Evolutionary conservation across 495 filamentous ascomycete genomes (phyloP).

Genomic region (Delitschia confertaspora): DNA sequence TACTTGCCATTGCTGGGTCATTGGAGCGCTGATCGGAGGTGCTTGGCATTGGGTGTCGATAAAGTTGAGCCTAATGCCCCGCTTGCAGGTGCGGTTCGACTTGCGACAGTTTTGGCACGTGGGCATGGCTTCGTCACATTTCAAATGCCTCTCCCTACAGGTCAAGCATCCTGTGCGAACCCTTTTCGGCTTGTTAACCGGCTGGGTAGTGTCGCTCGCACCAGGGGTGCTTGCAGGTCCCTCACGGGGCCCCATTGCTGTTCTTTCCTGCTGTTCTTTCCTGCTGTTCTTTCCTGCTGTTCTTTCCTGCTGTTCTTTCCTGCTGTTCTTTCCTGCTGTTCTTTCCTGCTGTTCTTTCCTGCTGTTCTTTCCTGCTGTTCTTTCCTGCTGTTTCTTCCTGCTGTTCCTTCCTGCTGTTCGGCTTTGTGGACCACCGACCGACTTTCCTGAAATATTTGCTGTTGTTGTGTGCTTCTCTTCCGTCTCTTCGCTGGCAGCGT

Average conservation of each 20-base stretch:
- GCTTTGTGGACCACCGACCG: neutral
- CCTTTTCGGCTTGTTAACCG: conserved; percentile 32
- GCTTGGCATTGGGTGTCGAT: conserved; percentile 70
- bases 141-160: conserved; percentile 49
- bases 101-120: conserved; percentile 84
- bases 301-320: neutral
- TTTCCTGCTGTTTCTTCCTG: neutral
- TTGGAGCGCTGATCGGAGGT: conserved; percentile 51
- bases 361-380: neutral
- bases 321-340: neutral
- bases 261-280: conserved; percentile 12
- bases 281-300: neutral
- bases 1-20: conserved; percentile 60
- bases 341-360: neutral
- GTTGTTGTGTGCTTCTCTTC: conserved; percentile 1
- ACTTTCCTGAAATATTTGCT: neutral
- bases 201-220: conserved; percentile 10
- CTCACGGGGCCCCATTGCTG: conserved; percentile 8
- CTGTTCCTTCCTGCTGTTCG: no score
- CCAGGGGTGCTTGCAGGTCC: conserved; percentile 12
- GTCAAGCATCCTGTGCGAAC: conserved; percentile 40
- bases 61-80: conserved; percentile 85
- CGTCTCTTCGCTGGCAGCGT: conserved; percentile 8
- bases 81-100: conserved; percentile 73
- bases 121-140: conserved; percentile 75